phyloP scores from a whole-genome alignment of 1,139 yeast genomes.

The Meyerozyma athensensis region DNA sequence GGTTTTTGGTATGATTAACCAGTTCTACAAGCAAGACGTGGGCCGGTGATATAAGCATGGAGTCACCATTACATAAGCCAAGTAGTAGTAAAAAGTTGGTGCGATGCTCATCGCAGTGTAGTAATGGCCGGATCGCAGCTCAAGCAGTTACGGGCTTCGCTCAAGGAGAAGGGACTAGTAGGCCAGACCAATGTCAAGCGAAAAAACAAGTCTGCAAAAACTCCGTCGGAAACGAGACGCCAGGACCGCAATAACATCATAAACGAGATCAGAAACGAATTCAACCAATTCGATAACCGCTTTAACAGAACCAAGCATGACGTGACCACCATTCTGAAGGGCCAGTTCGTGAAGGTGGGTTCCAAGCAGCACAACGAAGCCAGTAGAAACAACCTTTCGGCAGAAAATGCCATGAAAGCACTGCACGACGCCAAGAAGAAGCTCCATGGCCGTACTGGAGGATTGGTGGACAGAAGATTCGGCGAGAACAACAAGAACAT shows the following conservation, averaged over 20 bases:
- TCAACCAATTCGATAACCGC: conserved; percentile 85
- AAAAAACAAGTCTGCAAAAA: conserved; percentile 48
- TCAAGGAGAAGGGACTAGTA: conserved; percentile 73
- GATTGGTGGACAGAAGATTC: conserved; percentile 79
- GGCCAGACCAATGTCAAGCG: conserved; percentile 70
- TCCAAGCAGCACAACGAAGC: conserved; percentile 42
- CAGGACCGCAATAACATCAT: conserved; percentile 59
- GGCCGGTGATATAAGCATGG: neutral
- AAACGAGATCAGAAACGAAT: conserved; percentile 65
- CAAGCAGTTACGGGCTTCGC: conserved; percentile 72
- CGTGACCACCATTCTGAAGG: conserved; percentile 51
- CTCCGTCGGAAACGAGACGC: conserved; percentile 65
- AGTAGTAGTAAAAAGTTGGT: neutral
- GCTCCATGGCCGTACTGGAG: conserved; percentile 69
- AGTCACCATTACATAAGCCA: neutral
- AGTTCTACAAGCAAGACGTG: conserved; percentile 65
- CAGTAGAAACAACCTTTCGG: conserved; percentile 58
- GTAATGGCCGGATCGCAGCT: conserved; percentile 87
- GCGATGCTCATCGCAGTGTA: conserved; percentile 2
- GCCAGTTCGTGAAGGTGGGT: conserved; percentile 54
- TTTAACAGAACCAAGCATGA: conserved; percentile 65
- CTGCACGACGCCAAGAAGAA: conserved; percentile 64
- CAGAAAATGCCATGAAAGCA: conserved; percentile 66
- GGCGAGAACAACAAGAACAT: conserved; percentile 77
- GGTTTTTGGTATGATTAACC: conserved; percentile 78